Evolutionary conservation across 2,329 filamentous ascomycete genomes (phyloP).

Genomic region (Fonsecaea pedrosoi): DNA sequence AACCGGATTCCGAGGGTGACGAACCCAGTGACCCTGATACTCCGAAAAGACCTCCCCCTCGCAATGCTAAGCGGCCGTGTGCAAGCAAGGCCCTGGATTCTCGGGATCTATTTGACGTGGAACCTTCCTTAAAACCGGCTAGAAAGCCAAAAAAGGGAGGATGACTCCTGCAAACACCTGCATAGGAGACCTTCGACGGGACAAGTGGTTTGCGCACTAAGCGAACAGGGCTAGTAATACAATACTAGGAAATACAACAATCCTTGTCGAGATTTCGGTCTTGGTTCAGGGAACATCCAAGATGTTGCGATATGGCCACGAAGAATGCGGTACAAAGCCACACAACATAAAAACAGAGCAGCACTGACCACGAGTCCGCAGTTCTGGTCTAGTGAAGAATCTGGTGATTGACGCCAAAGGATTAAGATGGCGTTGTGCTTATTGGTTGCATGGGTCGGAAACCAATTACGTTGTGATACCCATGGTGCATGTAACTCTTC

Average conservation of each 20-base stretch:
- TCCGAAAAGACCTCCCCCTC: not conserved
- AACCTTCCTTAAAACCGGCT: slow-evolving; percentile 5
- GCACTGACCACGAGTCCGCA: slow-evolving; percentile 27
- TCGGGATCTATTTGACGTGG: slow-evolving; percentile 25
- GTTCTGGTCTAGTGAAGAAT: slow-evolving; percentile 14
- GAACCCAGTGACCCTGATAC: slow-evolving; percentile 7
- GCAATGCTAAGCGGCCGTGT: slow-evolving; percentile 1
- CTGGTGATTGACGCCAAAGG: slow-evolving; percentile 24
- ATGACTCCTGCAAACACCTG: not conserved
- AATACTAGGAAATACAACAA: slow-evolving; percentile 26
- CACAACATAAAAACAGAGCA: slow-evolving; percentile 15
- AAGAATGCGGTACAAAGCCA: slow-evolving; percentile 9
- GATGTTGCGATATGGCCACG: slow-evolving; percentile 24
- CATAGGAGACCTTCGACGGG: slow-evolving; percentile 24
- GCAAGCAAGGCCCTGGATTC: slow-evolving; percentile 1
- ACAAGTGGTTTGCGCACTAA: slow-evolving; percentile 24
- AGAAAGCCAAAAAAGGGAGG: not conserved
- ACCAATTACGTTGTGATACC: not conserved
- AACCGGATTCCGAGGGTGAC: slow-evolving; percentile 31
- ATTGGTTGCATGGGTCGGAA: not conserved
- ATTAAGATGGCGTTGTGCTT: not conserved
- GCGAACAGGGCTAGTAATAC: slow-evolving; percentile 27
- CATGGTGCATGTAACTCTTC: not conserved
- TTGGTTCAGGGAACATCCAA: slow-evolving; percentile 9
- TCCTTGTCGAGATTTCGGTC: slow-evolving; percentile 33